Percentiles rank a stretch among this genome's conserved stretches.
These are phyloP conservation scores for Lachnellula cervina DNA, from an alignment of 2,329 filamentous ascomycete genomes.

Conservation along the genomic window DNA sequence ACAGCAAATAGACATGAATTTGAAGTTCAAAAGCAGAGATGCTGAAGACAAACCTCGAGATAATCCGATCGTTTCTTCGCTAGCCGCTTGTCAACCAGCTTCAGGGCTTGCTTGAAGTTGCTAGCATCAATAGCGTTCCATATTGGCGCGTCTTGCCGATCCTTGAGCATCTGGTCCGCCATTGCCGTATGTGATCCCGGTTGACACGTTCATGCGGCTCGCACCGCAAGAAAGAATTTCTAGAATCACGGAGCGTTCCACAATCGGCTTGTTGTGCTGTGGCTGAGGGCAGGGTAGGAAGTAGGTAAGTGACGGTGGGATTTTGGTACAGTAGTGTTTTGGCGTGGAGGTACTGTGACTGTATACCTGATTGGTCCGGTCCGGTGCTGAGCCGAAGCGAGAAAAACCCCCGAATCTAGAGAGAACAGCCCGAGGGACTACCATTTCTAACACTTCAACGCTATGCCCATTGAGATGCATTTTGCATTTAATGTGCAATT, in stretches of 20 bases:
- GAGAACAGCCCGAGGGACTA: neutral
- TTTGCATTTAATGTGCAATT: too few relatives aligned
- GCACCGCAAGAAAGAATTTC: too few relatives aligned
- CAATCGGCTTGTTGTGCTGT: too few relatives aligned
- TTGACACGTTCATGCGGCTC: constrained; percentile 3
- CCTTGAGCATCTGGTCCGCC: constrained; percentile 23
- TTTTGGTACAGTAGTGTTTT: neutral
- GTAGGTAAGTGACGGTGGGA: too few relatives aligned
- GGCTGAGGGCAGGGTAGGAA: too few relatives aligned
- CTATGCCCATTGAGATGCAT: neutral
- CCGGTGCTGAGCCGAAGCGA: neutral
- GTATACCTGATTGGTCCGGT: neutral
- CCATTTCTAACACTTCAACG: neutral
- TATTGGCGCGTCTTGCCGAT: constrained; percentile 30
- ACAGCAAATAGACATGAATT: neutral
- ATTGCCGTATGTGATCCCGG: constrained; percentile 12
- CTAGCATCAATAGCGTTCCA: constrained; percentile 32
- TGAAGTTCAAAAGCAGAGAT: neutral
- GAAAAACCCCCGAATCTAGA: neutral
- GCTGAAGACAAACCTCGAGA: constrained; percentile 25
- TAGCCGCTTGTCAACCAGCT: constrained; percentile 32
- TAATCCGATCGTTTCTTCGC: constrained; percentile 30
- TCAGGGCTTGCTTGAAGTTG: constrained; percentile 33
- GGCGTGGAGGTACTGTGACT: neutral
- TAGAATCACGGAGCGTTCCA: too few relatives aligned